Evolutionary conservation across 2,329 filamentous ascomycete genomes (phyloP).

Genomic region (Pseudogymnoascus sp.): DNA sequence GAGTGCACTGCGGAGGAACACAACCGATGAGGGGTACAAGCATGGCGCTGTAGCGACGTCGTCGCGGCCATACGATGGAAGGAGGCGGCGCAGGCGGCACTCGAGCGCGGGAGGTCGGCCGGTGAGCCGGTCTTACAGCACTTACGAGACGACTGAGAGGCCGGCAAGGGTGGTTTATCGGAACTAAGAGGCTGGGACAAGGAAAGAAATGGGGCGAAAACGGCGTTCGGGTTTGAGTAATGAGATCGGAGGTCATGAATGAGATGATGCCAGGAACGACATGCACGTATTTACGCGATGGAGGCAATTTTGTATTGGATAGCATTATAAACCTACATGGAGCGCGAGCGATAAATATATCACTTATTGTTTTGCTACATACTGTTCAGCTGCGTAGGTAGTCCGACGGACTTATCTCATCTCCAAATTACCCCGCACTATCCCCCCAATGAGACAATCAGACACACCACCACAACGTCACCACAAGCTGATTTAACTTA

Average conservation of each 20-base stretch:
- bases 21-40: neutral
- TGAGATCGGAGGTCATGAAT: neutral
- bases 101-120: slow-evolving; percentile 1
- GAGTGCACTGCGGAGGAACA: neutral
- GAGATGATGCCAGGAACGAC: neutral
- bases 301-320: neutral
- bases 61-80: neutral
- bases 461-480: neutral
- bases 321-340: neutral
- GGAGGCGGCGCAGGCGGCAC: neutral
- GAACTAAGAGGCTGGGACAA: neutral
- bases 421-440: slow-evolving; percentile 7
- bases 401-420: neutral
- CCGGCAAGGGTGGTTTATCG: neutral
- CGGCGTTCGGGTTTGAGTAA: neutral
- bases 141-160: slow-evolving; percentile 1
- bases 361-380: neutral
- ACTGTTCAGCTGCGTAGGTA: neutral
- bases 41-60: neutral
- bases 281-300: neutral
- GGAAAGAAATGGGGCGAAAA: neutral
- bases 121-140: neutral
- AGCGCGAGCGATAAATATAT: slow-evolving; percentile 1
- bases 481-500: neutral
- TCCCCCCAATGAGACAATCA: slow-evolving; percentile 3